Conservation (phyloP, 768 basidiomycete species). For the Pilatotrama ljubarskyi region DNA sequence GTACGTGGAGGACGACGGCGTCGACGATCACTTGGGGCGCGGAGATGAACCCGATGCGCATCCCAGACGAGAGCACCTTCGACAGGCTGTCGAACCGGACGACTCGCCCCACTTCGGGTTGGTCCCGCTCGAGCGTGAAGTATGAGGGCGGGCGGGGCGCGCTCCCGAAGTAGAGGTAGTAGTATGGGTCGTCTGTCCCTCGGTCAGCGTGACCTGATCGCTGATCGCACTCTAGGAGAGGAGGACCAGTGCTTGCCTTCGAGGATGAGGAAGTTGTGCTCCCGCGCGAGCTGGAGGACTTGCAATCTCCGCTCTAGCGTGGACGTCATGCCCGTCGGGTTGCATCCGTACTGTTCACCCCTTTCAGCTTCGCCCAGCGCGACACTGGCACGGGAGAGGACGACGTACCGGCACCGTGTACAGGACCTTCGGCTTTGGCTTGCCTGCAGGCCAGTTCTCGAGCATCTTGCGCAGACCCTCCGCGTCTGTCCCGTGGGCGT, state of each 20-base stretch:
- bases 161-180: constrained; percentile 73
- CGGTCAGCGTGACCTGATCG: not conserved
- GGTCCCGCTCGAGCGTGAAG: constrained; percentile 73
- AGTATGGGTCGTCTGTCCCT: constrained; percentile 75
- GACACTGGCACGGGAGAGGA: not conserved
- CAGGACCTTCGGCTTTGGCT: constrained; percentile 72
- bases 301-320: constrained; percentile 67
- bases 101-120: constrained; percentile 72
- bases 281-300: constrained; percentile 67
- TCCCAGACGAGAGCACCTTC: constrained; percentile 76
- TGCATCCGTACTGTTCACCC: constrained; percentile 86
- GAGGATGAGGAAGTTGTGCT: constrained; percentile 78
- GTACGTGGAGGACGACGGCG: constrained; percentile 70
- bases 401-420: constrained; percentile 73
- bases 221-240: no score
- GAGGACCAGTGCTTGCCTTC: constrained; percentile 57
- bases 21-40: constrained; percentile 69
- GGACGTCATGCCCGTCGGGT: constrained; percentile 83
- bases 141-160: constrained; percentile 70
- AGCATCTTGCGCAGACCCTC: constrained; percentile 60
- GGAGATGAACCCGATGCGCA: constrained; percentile 79
- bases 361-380: not conserved
- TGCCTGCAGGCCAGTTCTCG: constrained; percentile 71
- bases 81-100: constrained; percentile 89
- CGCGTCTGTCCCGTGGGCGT: constrained; percentile 68